Percentiles rank a stretch among this genome's conserved stretches.
Evolutionary conservation across 108 stramenopile genomes (phyloP).

Genomic region (Craspedostauros australis): DNA sequence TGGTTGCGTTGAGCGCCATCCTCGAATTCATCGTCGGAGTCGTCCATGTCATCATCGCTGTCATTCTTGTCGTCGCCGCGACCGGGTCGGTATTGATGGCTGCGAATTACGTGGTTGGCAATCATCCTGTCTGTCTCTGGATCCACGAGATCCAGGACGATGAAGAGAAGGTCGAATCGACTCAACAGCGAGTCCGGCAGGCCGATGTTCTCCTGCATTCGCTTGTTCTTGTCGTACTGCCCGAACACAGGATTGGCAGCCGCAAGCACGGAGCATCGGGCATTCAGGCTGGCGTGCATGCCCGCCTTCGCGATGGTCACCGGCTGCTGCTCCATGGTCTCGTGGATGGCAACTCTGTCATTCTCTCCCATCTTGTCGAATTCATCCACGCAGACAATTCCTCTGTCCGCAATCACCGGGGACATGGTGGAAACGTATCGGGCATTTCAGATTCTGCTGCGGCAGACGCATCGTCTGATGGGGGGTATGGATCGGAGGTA

Average conservation of each 20-base stretch:
- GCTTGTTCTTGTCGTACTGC: conserved; percentile 92
- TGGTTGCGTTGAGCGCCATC: conserved; percentile 37
- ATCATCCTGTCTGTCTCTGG: conserved; percentile 90
- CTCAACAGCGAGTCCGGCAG: conserved; percentile 97
- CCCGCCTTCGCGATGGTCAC: conserved; percentile 99
- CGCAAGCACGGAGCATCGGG: conserved; percentile 95
- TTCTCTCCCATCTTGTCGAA: conserved; percentile 90
- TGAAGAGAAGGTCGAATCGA: conserved; percentile 99
- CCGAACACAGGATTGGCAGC: conserved; percentile 99
- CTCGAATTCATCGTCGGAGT: conserved; percentile 44
- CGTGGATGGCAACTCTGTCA: conserved; percentile 97
- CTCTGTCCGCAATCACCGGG: conserved; percentile 98
- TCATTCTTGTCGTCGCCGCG: conserved; percentile 71
- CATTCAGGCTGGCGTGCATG: conserved; percentile 92
- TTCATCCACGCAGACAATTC: conserved; percentile 99
- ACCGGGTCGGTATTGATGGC: conserved; percentile 88
- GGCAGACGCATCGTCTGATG: too few relatives aligned
- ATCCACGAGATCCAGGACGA: conserved; percentile 97
- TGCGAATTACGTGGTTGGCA: conserved; percentile 91
- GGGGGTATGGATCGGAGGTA: too few relatives aligned
- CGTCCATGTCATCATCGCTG: conserved; percentile 77
- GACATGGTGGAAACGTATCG: too few relatives aligned
- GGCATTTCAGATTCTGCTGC: too few relatives aligned
- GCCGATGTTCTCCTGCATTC: conserved; percentile 98
- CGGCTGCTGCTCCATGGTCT: conserved; percentile 99